Conservation (phyloP, 805 yeast genomes). For the Zygosaccharomyces pseudorouxii region DNA sequence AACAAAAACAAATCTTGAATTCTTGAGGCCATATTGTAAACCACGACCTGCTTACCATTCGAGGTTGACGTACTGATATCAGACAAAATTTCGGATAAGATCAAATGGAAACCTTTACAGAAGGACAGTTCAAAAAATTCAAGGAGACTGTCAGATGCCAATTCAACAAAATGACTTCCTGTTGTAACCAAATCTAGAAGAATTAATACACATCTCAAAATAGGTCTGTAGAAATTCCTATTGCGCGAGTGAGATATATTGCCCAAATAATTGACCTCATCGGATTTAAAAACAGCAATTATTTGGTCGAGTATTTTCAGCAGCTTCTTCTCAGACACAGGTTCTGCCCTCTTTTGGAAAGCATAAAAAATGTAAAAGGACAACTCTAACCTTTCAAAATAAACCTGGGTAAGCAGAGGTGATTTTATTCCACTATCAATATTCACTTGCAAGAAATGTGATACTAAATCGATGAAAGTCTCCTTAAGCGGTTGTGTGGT, state of each 20-base stretch:
- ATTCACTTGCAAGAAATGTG: constrained; percentile 49
- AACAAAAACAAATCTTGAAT: constrained; percentile 63
- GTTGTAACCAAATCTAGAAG: constrained; percentile 43
- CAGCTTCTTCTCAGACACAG: constrained; percentile 28
- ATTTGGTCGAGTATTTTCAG: constrained; percentile 21
- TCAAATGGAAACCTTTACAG: constrained; percentile 57
- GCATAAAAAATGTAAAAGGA: constrained; percentile 45
- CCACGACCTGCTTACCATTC: constrained; percentile 33
- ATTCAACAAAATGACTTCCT: constrained; percentile 41
- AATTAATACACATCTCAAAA: constrained; percentile 54
- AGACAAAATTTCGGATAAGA: constrained; percentile 55
- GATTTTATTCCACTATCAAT: constrained; percentile 48
- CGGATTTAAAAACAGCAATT: constrained; percentile 41
- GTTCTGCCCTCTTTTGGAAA: constrained; percentile 21
- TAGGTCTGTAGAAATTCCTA: constrained; percentile 48
- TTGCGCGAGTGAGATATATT: constrained; percentile 39
- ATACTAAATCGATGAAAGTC: constrained; percentile 40
- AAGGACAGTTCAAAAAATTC: constrained; percentile 60
- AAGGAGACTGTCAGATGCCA: constrained; percentile 47
- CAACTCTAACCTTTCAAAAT: constrained; percentile 62
- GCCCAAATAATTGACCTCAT: constrained; percentile 45
- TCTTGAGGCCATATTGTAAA: constrained; percentile 41
- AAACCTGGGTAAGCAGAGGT: constrained; percentile 46
- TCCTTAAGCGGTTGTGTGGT: constrained; percentile 31
- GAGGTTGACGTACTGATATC: constrained; percentile 42